Percentiles rank a stretch among this genome's conserved stretches.
phyloP scores from a whole-genome alignment of 164 flowering plant genomes.

The Aristolochia californica region DNA sequence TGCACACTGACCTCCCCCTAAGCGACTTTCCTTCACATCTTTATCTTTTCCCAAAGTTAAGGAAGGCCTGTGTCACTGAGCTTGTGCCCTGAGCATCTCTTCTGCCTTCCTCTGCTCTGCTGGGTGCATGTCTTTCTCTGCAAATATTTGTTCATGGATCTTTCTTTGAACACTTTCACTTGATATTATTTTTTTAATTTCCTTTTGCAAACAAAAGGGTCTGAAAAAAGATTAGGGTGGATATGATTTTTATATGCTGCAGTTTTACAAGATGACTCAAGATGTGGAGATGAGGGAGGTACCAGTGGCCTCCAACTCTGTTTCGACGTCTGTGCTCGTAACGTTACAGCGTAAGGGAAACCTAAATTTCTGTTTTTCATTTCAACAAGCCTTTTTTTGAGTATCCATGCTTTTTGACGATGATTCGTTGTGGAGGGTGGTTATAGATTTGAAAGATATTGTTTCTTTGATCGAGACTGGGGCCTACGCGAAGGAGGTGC shows the following conservation, averaged over 20 bases:
- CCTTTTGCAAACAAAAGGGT: too few species aligned
- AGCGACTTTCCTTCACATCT: too few species aligned
- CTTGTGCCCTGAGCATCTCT: too few species aligned
- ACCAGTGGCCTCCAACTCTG: constrained; percentile 43
- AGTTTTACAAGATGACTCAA: constrained; percentile 40
- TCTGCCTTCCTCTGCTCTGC: too few species aligned
- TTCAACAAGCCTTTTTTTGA: neutral
- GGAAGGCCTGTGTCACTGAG: too few species aligned
- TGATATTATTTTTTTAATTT: too few species aligned
- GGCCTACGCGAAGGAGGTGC: constrained; percentile 58
- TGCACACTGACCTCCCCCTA: too few species aligned
- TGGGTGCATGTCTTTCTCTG: too few species aligned
- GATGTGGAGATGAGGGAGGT: constrained; percentile 81
- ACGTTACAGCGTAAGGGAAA: constrained; percentile 47
- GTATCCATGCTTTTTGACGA: neutral
- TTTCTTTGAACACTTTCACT: too few species aligned
- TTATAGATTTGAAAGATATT: constrained; percentile 73
- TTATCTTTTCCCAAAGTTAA: too few species aligned
- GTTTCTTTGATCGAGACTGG: constrained; percentile 63
- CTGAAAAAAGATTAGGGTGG: too few species aligned
- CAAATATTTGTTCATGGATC: too few species aligned
- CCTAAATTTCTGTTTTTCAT: neutral
- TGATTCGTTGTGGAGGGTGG: neutral
- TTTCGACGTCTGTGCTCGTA: constrained; percentile 31
- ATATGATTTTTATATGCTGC: neutral